phyloP scores from a whole-genome alignment of 352 stramenopile species.

The Aphanomyces astaci region DNA sequence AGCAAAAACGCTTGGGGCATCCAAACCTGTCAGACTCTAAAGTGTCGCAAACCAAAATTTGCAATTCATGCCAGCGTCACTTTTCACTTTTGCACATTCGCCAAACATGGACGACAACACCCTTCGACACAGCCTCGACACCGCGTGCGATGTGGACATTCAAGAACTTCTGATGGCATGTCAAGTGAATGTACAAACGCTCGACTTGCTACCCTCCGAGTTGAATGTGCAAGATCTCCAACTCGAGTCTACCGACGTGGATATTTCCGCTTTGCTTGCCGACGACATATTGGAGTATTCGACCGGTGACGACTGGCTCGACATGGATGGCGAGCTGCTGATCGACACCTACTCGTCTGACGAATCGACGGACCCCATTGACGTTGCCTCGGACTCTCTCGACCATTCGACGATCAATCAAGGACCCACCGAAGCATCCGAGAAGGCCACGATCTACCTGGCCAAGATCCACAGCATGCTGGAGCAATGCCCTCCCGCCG shows the following conservation, averaged over 20 bases:
- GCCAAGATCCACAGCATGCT: conserved; percentile 21
- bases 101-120: not conserved
- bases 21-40: not conserved
- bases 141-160: not conserved
- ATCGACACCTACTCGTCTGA: not conserved
- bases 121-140: not conserved
- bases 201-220: not conserved
- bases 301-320: conserved; percentile 10
- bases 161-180: not conserved
- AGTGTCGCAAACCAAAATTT: not conserved
- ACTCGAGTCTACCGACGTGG: not conserved
- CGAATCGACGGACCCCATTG: not conserved
- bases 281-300: conserved; percentile 14
- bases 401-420: not conserved
- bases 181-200: not conserved
- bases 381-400: not conserved
- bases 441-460: conserved; percentile 15
- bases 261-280: conserved; percentile 11
- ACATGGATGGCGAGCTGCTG: not conserved
- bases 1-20: not conserved
- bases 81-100: not conserved
- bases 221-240: not conserved
- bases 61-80: not conserved
- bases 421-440: not conserved
- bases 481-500: conserved; percentile 11